Conservation (phyloP, 768 basidiomycete genomes). For the Lentinula boryana region DNA sequence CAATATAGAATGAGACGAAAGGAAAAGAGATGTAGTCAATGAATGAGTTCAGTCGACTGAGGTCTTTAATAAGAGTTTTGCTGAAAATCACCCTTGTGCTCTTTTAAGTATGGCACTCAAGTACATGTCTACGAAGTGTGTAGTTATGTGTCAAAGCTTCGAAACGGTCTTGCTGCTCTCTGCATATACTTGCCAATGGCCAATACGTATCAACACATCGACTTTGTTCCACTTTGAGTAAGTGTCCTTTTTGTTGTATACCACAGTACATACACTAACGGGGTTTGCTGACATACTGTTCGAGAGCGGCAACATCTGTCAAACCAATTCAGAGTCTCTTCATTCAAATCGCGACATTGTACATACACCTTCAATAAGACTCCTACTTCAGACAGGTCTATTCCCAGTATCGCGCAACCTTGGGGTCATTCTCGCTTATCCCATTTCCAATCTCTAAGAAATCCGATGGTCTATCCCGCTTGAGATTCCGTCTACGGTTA, state of each 20-base stretch:
- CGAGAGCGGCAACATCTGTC: no score
- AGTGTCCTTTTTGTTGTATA: no score
- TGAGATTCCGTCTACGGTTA: slow-evolving; percentile 69
- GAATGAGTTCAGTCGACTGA: neutral
- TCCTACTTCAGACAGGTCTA: slow-evolving; percentile 17
- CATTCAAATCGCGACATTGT: neutral
- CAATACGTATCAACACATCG: no score
- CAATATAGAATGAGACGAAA: neutral
- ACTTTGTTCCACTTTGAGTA: neutral
- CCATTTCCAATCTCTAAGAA: slow-evolving; percentile 50
- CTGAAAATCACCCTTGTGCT: neutral
- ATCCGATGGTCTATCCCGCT: slow-evolving; percentile 80
- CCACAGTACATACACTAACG: no score
- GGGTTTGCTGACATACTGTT: no score
- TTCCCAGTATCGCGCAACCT: slow-evolving; percentile 76
- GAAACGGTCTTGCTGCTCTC: no score
- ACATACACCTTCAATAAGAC: neutral
- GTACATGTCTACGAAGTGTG: neutral
- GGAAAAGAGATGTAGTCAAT: neutral
- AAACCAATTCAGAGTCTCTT: neutral
- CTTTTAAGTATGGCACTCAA: neutral
- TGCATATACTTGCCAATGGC: no score
- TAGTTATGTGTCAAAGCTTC: neutral
- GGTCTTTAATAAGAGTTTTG: neutral
- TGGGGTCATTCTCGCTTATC: slow-evolving; percentile 55